phyloP scores from a whole-genome alignment of 176 grass and related monocot genomes.

The Cymbopogon citratus region DNA sequence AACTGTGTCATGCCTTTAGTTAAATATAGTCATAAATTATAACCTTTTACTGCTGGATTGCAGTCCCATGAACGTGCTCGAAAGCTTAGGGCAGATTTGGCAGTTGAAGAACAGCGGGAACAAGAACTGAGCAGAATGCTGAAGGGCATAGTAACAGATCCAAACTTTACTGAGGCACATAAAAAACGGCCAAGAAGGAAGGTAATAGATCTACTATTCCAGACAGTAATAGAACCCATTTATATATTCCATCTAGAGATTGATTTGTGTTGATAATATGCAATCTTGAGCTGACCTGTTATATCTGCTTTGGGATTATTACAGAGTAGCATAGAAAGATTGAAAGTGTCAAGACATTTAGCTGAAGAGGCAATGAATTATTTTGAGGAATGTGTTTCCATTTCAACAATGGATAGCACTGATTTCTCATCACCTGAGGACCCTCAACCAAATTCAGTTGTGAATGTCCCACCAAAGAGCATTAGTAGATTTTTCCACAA shows the following conservation, averaged over 20 bases:
- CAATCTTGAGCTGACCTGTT: not conserved
- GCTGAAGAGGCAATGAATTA: conserved; percentile 90
- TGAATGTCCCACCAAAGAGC: conserved; percentile 33
- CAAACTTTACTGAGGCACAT: conserved; percentile 40
- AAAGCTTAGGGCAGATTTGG: conserved; percentile 75
- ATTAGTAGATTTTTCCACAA: conserved; percentile 48
- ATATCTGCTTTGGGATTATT: conserved; percentile 25
- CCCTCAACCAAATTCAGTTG: conserved; percentile 34
- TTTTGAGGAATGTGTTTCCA: conserved; percentile 93
- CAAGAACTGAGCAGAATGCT: conserved; percentile 87
- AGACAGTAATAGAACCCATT: not conserved
- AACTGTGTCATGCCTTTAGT: not conserved
- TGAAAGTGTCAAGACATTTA: conserved; percentile 70
- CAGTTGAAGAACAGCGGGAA: conserved; percentile 76
- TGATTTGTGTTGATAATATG: not conserved
- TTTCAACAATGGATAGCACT: conserved; percentile 83
- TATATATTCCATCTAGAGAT: too few relatives aligned
- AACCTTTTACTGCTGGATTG: conserved; percentile 30
- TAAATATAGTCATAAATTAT: not conserved
- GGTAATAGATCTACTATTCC: conserved; percentile 33
- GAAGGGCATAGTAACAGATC: conserved; percentile 54
- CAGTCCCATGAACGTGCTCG: conserved; percentile 74
- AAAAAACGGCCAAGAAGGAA: conserved; percentile 58
- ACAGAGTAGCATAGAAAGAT: conserved; percentile 54
- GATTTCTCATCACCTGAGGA: conserved; percentile 85